Base-by-base conservation (phyloP, 2,329 filamentous ascomycete genomes). In the Scedosporium boydii region DNA sequence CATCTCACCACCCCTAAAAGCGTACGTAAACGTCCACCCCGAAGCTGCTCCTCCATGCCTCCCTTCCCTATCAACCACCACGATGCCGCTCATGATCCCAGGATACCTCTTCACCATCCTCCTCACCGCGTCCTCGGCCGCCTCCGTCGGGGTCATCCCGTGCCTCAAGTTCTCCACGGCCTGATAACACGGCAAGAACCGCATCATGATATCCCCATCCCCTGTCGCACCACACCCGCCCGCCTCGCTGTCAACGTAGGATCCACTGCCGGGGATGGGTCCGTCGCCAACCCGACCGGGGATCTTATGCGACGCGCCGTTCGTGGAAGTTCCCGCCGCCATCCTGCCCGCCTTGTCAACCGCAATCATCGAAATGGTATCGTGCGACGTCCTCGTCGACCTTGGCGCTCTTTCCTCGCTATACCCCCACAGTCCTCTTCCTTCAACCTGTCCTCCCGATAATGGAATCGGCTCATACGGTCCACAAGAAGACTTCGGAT, bases 161-260 rank as follows among this genome's bases (percentile, higher is more conserved):
- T 68, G 70, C 10, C 82, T 73, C 68, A 84, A 64, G 63, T 73
- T 82, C 71, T 84, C 82, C 1, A 84, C 77, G 1, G 81, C 82
- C 67, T 84, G 82, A 66, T 84, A 84, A 67, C 82, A 84, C 0
- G 82, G 82, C 26, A 84, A 68, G 65, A 83, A 82, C 3, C 81
- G 75, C 77, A 83, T 81, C 80, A 84, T 82, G 63, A 83, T 70
- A 66, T 84, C 82, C 0, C 82, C 82, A 61, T 84, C 81, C 1
- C 82, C 82, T 0, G 82, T 84, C 1, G 82, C 80, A 6, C 81
- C 82, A 65, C 82, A 84, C 0, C 78, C 82, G 1, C 81, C 82
- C 1, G 81, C 77, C 3, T 81, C 79, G 4, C 73, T 73, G 64
- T 84, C 82, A 3, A 80, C 82, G 65, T 84, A 84, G 1, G 80